Evolutionary conservation across 23 red algal species (phyloP).

Genomic region (Gracilaria gracilis): DNA sequence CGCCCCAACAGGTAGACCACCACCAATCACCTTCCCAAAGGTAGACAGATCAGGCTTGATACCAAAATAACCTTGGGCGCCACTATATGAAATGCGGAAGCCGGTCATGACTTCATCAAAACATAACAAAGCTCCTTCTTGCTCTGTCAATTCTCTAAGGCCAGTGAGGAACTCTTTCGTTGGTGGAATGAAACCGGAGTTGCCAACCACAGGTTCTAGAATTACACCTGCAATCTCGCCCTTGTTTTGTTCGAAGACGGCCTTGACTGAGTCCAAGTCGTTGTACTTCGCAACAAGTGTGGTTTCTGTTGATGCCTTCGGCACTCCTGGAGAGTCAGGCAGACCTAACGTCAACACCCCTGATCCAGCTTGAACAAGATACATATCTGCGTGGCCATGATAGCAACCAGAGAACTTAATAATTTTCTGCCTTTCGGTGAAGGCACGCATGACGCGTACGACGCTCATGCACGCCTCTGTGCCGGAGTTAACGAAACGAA

Average conservation of each 20-base stretch:
- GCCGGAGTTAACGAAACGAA: constrained; percentile 98
- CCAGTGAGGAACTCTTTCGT: constrained; percentile 82
- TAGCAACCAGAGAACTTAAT: constrained; percentile 99
- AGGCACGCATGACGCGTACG: constrained; percentile 96
- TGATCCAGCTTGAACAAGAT: constrained; percentile 92
- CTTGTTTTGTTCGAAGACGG: constrained; percentile 79
- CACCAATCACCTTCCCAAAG: constrained; percentile 99
- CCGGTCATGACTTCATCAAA: constrained; percentile 99
- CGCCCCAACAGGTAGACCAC: constrained; percentile 95
- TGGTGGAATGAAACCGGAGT: constrained; percentile 96
- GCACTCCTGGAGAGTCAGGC: constrained; percentile 96
- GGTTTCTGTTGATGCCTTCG: constrained; percentile 80
- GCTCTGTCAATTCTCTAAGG: constrained; percentile 79
- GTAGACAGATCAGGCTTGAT: constrained; percentile 97
- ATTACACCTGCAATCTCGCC: constrained; percentile 97
- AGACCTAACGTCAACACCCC: constrained; percentile 92
- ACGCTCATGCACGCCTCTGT: constrained; percentile 99
- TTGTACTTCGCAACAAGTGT: constrained; percentile 96
- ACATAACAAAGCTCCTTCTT: constrained; percentile 90
- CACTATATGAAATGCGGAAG: constrained; percentile 93
- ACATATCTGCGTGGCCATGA: constrained; percentile 98
- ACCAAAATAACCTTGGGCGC: constrained; percentile 91
- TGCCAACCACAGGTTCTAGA: constrained; percentile 96
- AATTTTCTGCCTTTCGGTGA: constrained; percentile 92
- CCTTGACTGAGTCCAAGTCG: constrained; percentile 86